These are phyloP conservation scores for Serendipita vermifera DNA, from an alignment of 768 basidiomycete species.

Conservation along the genomic window DNA sequence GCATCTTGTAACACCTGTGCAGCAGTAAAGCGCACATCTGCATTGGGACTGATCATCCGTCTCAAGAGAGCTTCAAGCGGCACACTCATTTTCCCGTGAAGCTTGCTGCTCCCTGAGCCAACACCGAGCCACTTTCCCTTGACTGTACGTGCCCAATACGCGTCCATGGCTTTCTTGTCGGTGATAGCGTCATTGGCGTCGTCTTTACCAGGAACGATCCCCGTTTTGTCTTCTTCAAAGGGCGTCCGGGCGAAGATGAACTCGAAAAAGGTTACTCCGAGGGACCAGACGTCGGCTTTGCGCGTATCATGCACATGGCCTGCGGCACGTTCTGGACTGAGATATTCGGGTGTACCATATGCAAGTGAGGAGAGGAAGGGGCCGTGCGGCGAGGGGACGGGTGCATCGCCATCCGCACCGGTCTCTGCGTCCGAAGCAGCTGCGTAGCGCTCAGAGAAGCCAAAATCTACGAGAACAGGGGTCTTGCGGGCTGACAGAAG, in stretches of 20 bases:
- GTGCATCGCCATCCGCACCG: conserved; percentile 29
- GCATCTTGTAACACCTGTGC: conserved; percentile 48
- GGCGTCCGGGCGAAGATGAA: conserved; percentile 86
- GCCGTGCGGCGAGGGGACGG: conserved; percentile 22
- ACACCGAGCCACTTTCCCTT: conserved; percentile 26
- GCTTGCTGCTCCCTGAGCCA: conserved; percentile 24
- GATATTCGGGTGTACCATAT: conserved; percentile 92
- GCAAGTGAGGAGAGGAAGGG: conserved; percentile 74
- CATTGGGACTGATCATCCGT: conserved; percentile 71
- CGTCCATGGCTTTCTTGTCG: too few species aligned
- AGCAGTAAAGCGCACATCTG: conserved; percentile 64
- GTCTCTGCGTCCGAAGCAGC: conserved; percentile 28
- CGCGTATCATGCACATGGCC: conserved; percentile 88
- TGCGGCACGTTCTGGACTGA: conserved; percentile 81
- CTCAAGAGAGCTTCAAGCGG: conserved; percentile 58
- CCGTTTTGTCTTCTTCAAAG: conserved; percentile 70
- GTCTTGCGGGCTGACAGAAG: conserved; percentile 64
- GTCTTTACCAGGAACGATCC: conserved; percentile 64
- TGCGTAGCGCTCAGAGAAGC: conserved; percentile 78
- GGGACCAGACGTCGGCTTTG: conserved; percentile 78
- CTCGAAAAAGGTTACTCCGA: conserved; percentile 86
- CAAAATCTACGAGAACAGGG: conserved; percentile 90
- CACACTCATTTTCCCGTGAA: conserved; percentile 80
- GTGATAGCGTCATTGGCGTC: too few species aligned
- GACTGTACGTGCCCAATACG: conserved; percentile 70